phyloP scores from a whole-genome alignment of 176 grass and related monocot species.

The Raddia guianensis region DNA sequence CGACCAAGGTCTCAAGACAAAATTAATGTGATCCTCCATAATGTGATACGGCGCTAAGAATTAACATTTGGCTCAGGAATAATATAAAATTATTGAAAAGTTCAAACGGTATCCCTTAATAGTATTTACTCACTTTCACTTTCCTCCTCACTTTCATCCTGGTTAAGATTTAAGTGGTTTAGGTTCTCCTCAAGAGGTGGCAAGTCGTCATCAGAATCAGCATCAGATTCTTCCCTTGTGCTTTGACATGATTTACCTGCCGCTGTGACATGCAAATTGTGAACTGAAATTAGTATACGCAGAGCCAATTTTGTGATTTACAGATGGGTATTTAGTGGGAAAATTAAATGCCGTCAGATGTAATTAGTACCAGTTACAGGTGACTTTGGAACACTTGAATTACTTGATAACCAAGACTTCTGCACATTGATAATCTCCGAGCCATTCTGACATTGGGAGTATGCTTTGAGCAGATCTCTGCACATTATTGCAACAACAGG shows the following conservation, averaged over 20 bases:
- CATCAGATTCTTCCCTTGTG: conserved; percentile 49
- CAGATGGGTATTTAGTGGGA: background rate
- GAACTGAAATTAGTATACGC: background rate
- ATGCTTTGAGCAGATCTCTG: conserved; percentile 87
- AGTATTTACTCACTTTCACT: conserved; percentile 43
- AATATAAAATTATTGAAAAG: background rate
- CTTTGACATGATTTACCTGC: conserved; percentile 22
- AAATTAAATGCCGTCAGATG: background rate
- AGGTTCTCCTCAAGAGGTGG: conserved; percentile 88
- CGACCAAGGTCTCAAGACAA: background rate
- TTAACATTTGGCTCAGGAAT: background rate
- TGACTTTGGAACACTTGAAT: conserved; percentile 56
- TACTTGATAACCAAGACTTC: conserved; percentile 84
- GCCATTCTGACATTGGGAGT: conserved; percentile 81
- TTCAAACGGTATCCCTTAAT: background rate
- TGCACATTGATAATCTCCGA: conserved; percentile 84
- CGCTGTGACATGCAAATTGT: conserved; percentile 26
- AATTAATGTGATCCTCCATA: conserved; percentile 25
- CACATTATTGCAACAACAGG: conserved; percentile 1
- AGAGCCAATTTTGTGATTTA: background rate
- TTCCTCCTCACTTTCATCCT: conserved; percentile 62
- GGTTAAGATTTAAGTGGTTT: conserved; percentile 65
- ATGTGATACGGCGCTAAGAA: background rate
- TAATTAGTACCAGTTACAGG: conserved; percentile 54
- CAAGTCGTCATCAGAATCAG: conserved; percentile 76